Conservation (phyloP, 768 basidiomycete species). For the Pisolithus sp. region DNA sequence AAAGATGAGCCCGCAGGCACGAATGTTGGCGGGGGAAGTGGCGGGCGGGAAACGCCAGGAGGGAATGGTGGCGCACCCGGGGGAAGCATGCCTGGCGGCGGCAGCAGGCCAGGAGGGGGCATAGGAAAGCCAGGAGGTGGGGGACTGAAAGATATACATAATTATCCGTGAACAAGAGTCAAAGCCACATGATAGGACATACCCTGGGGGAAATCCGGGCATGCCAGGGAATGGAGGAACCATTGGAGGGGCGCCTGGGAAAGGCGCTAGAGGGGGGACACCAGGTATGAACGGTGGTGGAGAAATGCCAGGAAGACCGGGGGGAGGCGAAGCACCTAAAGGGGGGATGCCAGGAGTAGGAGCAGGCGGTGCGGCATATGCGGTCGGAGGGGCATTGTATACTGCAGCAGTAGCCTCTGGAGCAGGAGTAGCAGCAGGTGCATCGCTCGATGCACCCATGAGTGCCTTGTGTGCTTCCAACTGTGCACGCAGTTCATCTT, state of each 20-base stretch:
- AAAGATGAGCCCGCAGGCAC: constrained; percentile 24
- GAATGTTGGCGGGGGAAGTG: constrained; percentile 31
- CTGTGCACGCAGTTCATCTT: constrained; percentile 80
- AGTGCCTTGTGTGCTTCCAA: constrained; percentile 86
- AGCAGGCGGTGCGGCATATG: constrained; percentile 47
- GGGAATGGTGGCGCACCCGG: constrained; percentile 33
- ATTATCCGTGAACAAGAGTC: constrained; percentile 11
- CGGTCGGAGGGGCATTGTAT: constrained; percentile 68
- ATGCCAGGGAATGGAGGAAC: constrained; percentile 36
- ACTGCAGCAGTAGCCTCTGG: constrained; percentile 50
- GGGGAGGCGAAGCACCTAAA: constrained; percentile 31
- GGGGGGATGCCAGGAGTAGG: constrained; percentile 21
- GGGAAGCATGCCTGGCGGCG: constrained; percentile 28
- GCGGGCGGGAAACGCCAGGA: constrained; percentile 32
- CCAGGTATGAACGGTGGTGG: constrained; percentile 37
- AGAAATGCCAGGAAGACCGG: constrained; percentile 40
- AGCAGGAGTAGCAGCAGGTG: constrained; percentile 22
- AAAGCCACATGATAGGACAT: constrained; percentile 19
- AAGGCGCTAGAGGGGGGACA: constrained; percentile 31
- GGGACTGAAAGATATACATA: constrained; percentile 24
- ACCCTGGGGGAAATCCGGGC: constrained; percentile 56
- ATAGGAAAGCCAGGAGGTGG: constrained; percentile 52
- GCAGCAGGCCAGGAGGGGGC: constrained; percentile 38
- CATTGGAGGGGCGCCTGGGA: constrained; percentile 33
- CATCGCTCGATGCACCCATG: constrained; percentile 60